These are phyloP conservation scores for Solanum hybrid DNA, from an alignment of 305 asterid species.

Conservation along the genomic window DNA sequence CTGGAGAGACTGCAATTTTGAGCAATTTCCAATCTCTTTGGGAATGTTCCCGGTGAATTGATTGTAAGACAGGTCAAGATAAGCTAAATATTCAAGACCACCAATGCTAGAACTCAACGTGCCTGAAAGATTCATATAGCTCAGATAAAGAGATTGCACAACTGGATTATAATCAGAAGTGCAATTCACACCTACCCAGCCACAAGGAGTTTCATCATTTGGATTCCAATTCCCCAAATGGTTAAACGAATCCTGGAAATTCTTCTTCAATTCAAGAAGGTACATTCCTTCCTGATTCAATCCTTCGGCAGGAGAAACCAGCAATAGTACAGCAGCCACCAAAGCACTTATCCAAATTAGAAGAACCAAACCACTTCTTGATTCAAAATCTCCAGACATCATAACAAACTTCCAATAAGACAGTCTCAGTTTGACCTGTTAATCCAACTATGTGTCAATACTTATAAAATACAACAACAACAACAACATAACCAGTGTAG, in stretches of 20 bases:
- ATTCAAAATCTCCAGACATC: constrained; percentile 32
- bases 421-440: constrained; percentile 6
- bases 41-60: constrained; percentile 54
- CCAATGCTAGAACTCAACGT: constrained; percentile 46
- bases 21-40: constrained; percentile 56
- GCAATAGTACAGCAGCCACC: constrained; percentile 15
- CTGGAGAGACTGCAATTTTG: constrained; percentile 35
- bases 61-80: constrained; percentile 59
- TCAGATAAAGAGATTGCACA: constrained; percentile 56
- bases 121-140: constrained; percentile 55
- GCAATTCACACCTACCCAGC: constrained; percentile 77
- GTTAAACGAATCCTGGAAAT: constrained; percentile 32
- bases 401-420: constrained; percentile 13
- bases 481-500: not conserved
- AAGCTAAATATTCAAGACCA: constrained; percentile 29
- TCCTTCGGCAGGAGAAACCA: constrained; percentile 35
- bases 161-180: constrained; percentile 28
- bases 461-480: not conserved
- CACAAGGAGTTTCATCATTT: constrained; percentile 55
- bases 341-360: constrained; percentile 30
- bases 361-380: constrained; percentile 21
- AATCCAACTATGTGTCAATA: constrained; percentile 14
- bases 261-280: constrained; percentile 61
- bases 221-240: constrained; percentile 59
- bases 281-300: constrained; percentile 54